phyloP scores from a whole-genome alignment of 176 grass and related monocot genomes.

The Aegilops longissima region DNA sequence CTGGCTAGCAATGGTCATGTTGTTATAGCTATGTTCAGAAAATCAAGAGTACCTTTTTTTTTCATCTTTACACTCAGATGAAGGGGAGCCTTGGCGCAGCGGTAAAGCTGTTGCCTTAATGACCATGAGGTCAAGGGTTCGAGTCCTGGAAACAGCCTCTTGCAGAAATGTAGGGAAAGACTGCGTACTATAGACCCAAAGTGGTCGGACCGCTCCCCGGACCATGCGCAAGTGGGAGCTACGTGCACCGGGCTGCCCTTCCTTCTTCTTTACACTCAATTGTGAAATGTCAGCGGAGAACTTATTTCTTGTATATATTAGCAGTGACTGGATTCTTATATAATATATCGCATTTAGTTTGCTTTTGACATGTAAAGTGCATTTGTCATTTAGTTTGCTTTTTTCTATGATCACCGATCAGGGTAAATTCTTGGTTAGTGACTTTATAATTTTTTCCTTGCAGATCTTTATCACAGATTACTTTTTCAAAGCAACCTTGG shows the following conservation, averaged over 20 bases:
- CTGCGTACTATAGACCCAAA: too few species aligned
- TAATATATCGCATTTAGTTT: not conserved
- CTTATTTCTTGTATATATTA: not conserved
- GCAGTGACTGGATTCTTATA: not conserved
- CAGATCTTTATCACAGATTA: conserved; percentile 97
- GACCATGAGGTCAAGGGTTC: too few species aligned
- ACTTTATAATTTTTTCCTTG: conserved; percentile 22
- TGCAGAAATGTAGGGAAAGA: too few species aligned
- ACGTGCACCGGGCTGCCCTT: too few species aligned
- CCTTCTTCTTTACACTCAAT: not conserved
- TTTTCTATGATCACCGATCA: not conserved
- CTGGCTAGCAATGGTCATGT: not conserved
- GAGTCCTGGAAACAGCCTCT: too few species aligned
- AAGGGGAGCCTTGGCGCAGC: too few species aligned
- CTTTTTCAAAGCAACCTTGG: conserved; percentile 87
- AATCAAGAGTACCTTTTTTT: not conserved
- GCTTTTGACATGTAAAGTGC: not conserved
- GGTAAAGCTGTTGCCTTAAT: too few species aligned
- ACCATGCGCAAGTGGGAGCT: too few species aligned
- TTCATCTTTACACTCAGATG: not conserved
- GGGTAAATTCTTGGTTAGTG: not conserved
- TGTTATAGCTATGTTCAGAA: not conserved
- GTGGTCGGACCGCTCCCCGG: too few species aligned
- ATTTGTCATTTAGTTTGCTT: not conserved
- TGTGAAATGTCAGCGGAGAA: not conserved